Conservation (phyloP, 2,329 filamentous ascomycete genomes). For the Ascocoryne sarcoides region DNA sequence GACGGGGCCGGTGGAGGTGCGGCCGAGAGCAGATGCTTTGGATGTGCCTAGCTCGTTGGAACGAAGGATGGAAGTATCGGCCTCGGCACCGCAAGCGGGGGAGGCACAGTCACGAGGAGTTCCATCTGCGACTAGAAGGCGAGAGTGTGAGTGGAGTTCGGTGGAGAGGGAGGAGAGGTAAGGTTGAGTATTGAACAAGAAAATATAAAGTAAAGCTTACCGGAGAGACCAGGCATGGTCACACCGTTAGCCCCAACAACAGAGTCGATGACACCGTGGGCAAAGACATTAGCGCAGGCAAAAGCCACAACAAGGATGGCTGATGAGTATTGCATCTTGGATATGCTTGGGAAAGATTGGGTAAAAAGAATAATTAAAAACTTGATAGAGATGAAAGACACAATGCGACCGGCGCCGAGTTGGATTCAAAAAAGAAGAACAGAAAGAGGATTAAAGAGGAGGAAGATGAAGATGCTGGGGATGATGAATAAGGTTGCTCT, state of each 20-base stretch:
- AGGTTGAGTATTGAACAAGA: neutral
- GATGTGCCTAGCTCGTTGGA: constrained; percentile 45
- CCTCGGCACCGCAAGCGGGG: constrained; percentile 55
- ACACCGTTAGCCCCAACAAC: constrained; percentile 53
- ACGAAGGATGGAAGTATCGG: constrained; percentile 63
- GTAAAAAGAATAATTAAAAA: constrained; percentile 11
- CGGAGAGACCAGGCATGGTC: constrained; percentile 51
- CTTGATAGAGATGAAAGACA: constrained; percentile 11
- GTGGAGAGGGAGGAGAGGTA: constrained; percentile 7
- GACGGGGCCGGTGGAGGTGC: constrained; percentile 46
- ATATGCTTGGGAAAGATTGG: constrained; percentile 9
- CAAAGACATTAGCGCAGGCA: constrained; percentile 37
- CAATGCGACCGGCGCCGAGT: constrained; percentile 23
- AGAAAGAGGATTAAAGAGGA: constrained; percentile 16
- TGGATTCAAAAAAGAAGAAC: constrained; percentile 17
- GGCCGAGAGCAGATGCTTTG: constrained; percentile 50
- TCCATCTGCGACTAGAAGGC: constrained; percentile 45
- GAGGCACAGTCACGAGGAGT: constrained; percentile 58
- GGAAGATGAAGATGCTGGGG: constrained; percentile 16
- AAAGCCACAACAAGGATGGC: constrained; percentile 38
- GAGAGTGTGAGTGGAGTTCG: constrained; percentile 9
- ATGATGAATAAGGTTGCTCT: constrained; percentile 17
- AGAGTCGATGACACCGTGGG: constrained; percentile 49
- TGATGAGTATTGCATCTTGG: constrained; percentile 41
- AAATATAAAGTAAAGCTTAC: constrained; percentile 24